These are phyloP conservation scores for Citropsis articulata DNA, from an alignment of 345 rosid species.

Conservation along the genomic window DNA sequence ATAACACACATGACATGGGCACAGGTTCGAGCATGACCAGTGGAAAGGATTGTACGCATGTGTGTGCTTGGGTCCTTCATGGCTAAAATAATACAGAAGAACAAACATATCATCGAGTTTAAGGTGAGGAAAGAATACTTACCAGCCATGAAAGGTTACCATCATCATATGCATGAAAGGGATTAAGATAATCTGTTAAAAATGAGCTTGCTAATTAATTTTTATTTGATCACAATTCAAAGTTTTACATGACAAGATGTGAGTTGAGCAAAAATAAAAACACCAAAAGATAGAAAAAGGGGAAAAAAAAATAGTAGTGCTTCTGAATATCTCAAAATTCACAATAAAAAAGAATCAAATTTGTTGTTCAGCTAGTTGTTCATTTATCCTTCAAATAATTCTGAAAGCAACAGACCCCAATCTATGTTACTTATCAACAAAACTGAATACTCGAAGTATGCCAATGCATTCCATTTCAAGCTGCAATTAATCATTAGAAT, in stretches of 20 bases:
- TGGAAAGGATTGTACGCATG: neutral
- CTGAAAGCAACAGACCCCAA: neutral
- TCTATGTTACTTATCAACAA: neutral
- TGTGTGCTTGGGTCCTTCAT: neutral
- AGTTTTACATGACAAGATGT: neutral
- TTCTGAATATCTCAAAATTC: neutral
- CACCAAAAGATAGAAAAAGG: too few relatives aligned
- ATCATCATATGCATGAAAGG: constrained; percentile 73
- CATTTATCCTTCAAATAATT: neutral
- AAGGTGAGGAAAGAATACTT: constrained; percentile 17
- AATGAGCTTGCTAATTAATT: neutral
- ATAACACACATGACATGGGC: neutral
- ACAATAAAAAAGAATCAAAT: neutral
- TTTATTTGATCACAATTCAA: neutral
- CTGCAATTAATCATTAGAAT: neutral
- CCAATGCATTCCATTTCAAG: neutral
- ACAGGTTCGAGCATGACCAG: neutral
- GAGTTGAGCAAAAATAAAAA: neutral
- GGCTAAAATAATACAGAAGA: neutral
- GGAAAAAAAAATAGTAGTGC: neutral
- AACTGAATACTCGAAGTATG: neutral
- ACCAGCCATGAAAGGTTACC: constrained; percentile 74
- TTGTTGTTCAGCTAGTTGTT: neutral
- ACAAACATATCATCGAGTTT: neutral
- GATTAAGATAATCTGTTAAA: constrained; percentile 53